Evolutionary conservation across 2,329 filamentous ascomycete species (phyloP), one percentile per base, ranked within the genome.

Genomic region (Arthroderma sp.): DNA sequence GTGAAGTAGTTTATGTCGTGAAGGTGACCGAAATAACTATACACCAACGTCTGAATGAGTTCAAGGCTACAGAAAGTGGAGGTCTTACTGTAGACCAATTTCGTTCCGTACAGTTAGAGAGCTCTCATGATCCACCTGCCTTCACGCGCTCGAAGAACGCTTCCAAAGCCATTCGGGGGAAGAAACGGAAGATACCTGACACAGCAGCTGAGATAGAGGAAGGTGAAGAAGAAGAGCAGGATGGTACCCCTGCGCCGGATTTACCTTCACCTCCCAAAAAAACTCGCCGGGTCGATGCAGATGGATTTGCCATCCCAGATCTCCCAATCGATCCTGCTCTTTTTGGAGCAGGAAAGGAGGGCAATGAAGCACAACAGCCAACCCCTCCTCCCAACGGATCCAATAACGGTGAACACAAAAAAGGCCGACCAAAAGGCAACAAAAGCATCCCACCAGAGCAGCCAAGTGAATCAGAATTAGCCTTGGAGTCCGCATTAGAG

Each of bases 1-100:
- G 87, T 29, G 91, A 98, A 64, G 84, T 98, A 6, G 89, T 96
- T n/a, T 96, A 94, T 60, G 85, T 95, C 33, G 89, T 95, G 60
- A 96, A 95, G 60, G 88, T 96, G 42, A 93, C 88, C 36, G 93
- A 93, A 52, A 77, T 86, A 49, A 98, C 91, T 5, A 86, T 98
- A 48, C 83, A 87, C 57, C 85, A 89, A 60, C 86, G 91, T 49
- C 69, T 98, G 6, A 81, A 88, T 52, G 91, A 98, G 59, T 98
- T 96, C 65, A 86, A 85, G 51, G 75, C 81, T 30, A 94, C 89
- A 0, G 83, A 85, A 50, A 87, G 83, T 49, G 86, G 86, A 52
- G 77, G 78, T 42, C 74, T 96, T 63, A 91, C 86, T 0, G 84
- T 98, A 15, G 82, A 88, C 49, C 82, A 95, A 55, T 94, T 94